Conservation (phyloP, 768 basidiomycete genomes). For the Hemileccinum impolitum region DNA sequence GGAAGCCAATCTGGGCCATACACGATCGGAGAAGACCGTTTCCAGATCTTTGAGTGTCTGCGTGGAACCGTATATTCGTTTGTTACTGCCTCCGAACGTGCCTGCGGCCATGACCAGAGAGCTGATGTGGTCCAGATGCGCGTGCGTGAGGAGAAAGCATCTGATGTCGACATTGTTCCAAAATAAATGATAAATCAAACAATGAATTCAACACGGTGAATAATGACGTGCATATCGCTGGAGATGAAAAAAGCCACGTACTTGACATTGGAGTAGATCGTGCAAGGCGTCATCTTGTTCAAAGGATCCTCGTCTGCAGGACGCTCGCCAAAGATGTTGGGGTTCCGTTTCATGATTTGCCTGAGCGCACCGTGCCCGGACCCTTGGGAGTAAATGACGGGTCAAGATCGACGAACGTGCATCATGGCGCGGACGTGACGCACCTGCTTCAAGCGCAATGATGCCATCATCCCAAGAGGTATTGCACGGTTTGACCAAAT, state of each 20-base stretch:
- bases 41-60: constrained; percentile 68
- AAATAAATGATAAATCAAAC: not conserved
- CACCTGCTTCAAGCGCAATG: constrained; percentile 85
- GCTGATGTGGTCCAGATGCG: constrained; percentile 87
- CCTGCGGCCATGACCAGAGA: constrained; percentile 84
- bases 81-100: constrained; percentile 57
- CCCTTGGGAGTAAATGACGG: constrained; percentile 41
- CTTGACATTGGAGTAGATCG: constrained; percentile 34
- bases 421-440: not conserved
- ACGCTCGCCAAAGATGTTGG: constrained; percentile 46
- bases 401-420: not conserved
- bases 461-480: constrained; percentile 77
- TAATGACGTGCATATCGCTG: no score
- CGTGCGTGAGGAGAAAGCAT: constrained; percentile 83
- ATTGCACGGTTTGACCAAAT: constrained; percentile 73
- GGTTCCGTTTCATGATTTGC: constrained; percentile 53
- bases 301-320: constrained; percentile 8
- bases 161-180: constrained; percentile 33
- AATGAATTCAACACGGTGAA: no score
- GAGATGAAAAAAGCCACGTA: constrained; percentile 5
- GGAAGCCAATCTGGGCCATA: constrained; percentile 85
- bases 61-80: constrained; percentile 59
- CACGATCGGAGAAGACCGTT: constrained; percentile 66
- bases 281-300: constrained; percentile 20
- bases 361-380: constrained; percentile 81